phyloP scores from a whole-genome alignment of 2,329 filamentous ascomycete species.

The Claviceps paspali region DNA sequence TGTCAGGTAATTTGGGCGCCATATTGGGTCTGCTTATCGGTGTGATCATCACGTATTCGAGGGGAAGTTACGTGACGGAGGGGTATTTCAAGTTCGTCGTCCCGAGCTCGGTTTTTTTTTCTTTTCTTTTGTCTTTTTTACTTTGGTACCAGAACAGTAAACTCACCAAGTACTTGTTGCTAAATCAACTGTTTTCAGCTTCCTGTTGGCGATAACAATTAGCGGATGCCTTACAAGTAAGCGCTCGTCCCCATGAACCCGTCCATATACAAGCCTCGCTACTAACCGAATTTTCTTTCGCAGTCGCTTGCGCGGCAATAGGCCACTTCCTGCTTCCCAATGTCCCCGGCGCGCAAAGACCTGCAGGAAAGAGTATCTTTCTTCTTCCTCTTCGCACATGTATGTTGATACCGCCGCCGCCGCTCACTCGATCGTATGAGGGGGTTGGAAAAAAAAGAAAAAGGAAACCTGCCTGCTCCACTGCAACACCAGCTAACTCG shows the following conservation, averaged over 20 bases:
- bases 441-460: neutral
- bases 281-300: neutral
- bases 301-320: constrained; percentile 6
- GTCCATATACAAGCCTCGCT: neutral
- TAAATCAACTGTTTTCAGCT: constrained; percentile 3
- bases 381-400: constrained; percentile 9
- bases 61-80: constrained; percentile 8
- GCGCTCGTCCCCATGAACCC: neutral
- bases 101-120: neutral
- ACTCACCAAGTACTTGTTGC: too few relatives aligned
- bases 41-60: constrained; percentile 9
- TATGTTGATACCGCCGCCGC: too few relatives aligned
- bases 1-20: constrained; percentile 8
- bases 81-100: constrained; percentile 7
- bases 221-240: constrained; percentile 9
- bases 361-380: constrained; percentile 6
- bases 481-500: neutral
- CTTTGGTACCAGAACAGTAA: too few relatives aligned
- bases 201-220: constrained; percentile 8
- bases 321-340: constrained; percentile 9
- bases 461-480: too few relatives aligned
- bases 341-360: constrained; percentile 6
- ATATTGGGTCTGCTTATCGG: constrained; percentile 9
- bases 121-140: neutral
- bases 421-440: neutral